These are phyloP conservation scores for Alternaria tenuissima DNA, from an alignment of 2,329 filamentous ascomycete genomes.

Conservation along the genomic window DNA sequence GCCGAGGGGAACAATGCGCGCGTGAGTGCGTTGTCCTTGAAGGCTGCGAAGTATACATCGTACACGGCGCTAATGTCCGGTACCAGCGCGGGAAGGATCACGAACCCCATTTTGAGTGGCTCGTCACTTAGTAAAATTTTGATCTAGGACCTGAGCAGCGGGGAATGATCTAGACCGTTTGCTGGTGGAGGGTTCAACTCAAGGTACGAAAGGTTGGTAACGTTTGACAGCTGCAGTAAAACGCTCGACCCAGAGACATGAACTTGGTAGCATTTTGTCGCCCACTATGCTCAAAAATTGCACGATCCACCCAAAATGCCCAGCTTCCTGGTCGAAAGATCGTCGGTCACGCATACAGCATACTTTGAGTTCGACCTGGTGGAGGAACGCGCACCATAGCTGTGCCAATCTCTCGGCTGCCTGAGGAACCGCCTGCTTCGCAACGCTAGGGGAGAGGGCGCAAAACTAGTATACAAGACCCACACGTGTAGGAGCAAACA, in stretches of 20 bases:
- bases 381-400: not conserved
- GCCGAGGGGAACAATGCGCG: constrained; percentile 54
- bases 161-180: not conserved
- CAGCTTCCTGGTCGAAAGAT: constrained; percentile 4
- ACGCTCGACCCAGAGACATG: not conserved
- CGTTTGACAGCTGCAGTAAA: not conserved
- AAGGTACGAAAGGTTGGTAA: not conserved
- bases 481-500: not conserved
- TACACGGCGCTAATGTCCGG: constrained; percentile 59
- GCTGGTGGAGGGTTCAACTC: not conserved
- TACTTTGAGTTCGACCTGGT: not conserved
- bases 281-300: not conserved
- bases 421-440: not conserved
- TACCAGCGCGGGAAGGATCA: constrained; percentile 57
- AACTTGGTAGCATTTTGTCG: not conserved
- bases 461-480: constrained; percentile 3
- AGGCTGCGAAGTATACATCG: constrained; percentile 59
- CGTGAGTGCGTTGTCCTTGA: constrained; percentile 55
- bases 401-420: not conserved
- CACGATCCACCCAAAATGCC: not conserved
- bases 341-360: constrained; percentile 5
- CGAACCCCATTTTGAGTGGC: constrained; percentile 38
- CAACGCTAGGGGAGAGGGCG: constrained; percentile 1
- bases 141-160: not conserved
- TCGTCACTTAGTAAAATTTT: not conserved